Base-by-base conservation (phyloP, 306 rosid species). In the Aeschynomene evenia region DNA sequence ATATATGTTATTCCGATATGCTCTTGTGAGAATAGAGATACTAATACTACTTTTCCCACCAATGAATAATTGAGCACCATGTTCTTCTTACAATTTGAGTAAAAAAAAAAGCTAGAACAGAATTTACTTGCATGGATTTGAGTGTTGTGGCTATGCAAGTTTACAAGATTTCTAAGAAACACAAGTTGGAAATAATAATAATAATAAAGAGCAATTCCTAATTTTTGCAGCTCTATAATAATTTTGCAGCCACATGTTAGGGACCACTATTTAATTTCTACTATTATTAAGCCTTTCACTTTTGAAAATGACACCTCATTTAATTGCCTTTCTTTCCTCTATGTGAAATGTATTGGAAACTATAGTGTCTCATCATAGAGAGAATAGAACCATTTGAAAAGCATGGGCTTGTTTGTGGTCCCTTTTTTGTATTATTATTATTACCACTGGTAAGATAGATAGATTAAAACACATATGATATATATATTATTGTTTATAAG, bases 181-280 rank as follows among this genome's bases (percentile, higher is more conserved):
- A 54, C 6, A 31, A 40, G 1, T 53, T 23, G 40, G 24, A 40
- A 8, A 71, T 2, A 11, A 34, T 34, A 40, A 11, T 48, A 37
- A 39, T n/a, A n/a, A n/a, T n/a, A n/a, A n/a, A n/a, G n/a, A n/a
- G n/a, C n/a, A n/a, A n/a, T n/a, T n/a, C n/a, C n/a, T n/a, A n/a
- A n/a, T n/a, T n/a, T 48, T 53, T 58, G n/a, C 8, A 64, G 31
- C 18, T 65, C 51, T 23, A 69, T 61, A 59, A 36, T 37, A 24
- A 14, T n/a, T 40, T 43, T 63, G 43, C 14, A 53, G 5, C 37
- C 63, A 51, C 23, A 64, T 34, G 19, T 11, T 29, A 33, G 76
- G 87, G 84, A 72, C 87, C 87, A 80, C 72, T n/a, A n/a, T n/a
- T n/a, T n/a, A n/a, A n/a, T n/a, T 63, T 54, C 3, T 24, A 18